A percentile compares a stretch with the other conserved stretches of the same genome.
These are phyloP conservation scores for Lecanicillium sp. DNA, from an alignment of 2,329 filamentous ascomycete genomes.

Conservation along the genomic window DNA sequence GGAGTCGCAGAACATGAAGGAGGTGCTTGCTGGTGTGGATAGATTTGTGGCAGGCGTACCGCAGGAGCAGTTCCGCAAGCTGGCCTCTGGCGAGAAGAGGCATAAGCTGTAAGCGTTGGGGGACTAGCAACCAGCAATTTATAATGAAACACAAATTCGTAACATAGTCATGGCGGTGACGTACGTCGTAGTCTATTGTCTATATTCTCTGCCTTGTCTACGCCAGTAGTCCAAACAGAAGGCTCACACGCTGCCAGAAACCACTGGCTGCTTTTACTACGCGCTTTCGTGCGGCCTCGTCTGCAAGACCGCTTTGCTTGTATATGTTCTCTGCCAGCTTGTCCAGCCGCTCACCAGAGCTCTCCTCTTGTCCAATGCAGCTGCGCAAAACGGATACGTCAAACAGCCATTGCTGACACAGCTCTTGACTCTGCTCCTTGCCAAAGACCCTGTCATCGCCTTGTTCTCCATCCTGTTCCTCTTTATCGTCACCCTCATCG, in stretches of 20 bases:
- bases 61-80: constrained; percentile 79
- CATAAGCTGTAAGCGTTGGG: constrained; percentile 66
- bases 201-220: constrained; percentile 14
- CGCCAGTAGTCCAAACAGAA: constrained; percentile 73
- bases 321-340: constrained; percentile 39
- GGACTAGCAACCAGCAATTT: too few species aligned
- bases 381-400: constrained; percentile 46
- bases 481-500: constrained; percentile 7
- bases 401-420: constrained; percentile 54
- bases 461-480: constrained; percentile 1
- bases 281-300: constrained; percentile 40
- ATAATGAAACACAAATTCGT: neutral
- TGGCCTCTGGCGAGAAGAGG: constrained; percentile 82
- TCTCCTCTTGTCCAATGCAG: constrained; percentile 29
- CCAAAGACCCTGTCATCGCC: constrained; percentile 2
- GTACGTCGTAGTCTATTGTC: too few species aligned
- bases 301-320: constrained; percentile 38
- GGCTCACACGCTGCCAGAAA: constrained; percentile 75
- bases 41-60: constrained; percentile 74
- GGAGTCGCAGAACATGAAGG: constrained; percentile 70
- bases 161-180: too few species aligned
- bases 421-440: constrained; percentile 30
- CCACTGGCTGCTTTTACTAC: constrained; percentile 59
- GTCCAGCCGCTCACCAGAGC: constrained; percentile 25
- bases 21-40: constrained; percentile 80